Percentiles rank a stretch among this genome's conserved stretches.
Conservation (phyloP, 139 green algal species). For the Chlamydomonas sphaeroides region DNA sequence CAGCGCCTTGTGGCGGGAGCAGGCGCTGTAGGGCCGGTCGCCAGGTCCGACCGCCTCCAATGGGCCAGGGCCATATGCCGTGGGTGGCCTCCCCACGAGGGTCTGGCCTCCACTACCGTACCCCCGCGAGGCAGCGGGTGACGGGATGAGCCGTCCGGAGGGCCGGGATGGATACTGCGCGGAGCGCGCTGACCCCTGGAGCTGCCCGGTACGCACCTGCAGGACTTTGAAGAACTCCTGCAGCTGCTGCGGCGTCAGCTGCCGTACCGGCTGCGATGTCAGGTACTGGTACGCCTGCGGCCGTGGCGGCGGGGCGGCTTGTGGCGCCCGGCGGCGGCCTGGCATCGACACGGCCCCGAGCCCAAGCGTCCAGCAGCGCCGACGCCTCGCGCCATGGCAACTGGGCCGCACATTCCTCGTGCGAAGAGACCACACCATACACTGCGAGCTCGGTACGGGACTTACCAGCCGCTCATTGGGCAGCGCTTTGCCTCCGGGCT, state of each 20-base stretch:
- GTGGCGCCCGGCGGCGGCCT: neutral
- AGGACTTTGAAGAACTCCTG: conserved; percentile 15
- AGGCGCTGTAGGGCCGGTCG: too few species aligned
- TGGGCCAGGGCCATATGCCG: too few species aligned
- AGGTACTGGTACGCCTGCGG: conserved; percentile 21
- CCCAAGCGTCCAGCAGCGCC: neutral
- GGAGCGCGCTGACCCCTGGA: too few species aligned
- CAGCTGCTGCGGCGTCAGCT: neutral
- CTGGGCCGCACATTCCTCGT: neutral
- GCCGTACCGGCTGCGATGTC: neutral
- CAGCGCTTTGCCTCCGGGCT: neutral
- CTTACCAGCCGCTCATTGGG: conserved; percentile 14
- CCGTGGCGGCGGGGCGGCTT: neutral
- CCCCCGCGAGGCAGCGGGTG: too few species aligned
- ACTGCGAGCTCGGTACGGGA: neutral
- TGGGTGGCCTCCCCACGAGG: too few species aligned
- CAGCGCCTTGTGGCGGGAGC: too few species aligned
- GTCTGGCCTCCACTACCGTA: too few species aligned
- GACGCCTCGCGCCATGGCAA: neutral
- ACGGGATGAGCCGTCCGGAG: too few species aligned
- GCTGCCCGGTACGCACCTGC: neutral
- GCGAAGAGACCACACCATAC: neutral
- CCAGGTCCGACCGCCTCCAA: too few species aligned
- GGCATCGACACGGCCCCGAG: neutral
- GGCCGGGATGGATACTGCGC: too few species aligned